Base-by-base conservation (phyloP, 805 yeast genomes). In the Limtongia smithiae region DNA sequence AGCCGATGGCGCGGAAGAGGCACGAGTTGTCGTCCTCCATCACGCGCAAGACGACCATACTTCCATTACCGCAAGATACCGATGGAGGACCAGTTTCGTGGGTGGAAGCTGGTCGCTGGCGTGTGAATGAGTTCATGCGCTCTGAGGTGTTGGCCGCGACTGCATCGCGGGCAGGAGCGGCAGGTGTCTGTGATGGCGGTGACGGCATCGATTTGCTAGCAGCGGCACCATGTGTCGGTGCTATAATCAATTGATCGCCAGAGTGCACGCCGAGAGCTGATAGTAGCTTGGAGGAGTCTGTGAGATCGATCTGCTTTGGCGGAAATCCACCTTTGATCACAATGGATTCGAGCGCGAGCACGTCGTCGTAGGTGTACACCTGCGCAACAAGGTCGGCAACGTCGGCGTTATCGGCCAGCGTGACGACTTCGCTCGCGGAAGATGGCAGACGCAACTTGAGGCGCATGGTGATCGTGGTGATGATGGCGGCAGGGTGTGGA, bases 1-100 rank as follows among this genome's bases (percentile, higher is more conserved):
- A 79, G 1, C 81, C 71, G 1, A 85, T 71, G 0, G 90, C 73
- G 58, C 83, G 79, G 68, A 85, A 85, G 46, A 85, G 66, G 62
- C 94, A 85, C 7, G 91, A 82, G 62, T 85, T 85, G 64, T 85
- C 91, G 62, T 85, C 89, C 0, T 85, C 83, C 48, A 83, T 78
- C 42, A 76, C 74, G 25, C 85, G 73, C 6, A 82, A 68, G 7
- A 75, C 71, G 17, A 81, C 45, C 4, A 47, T 49, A 12, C 35
- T 37, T 21, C 43, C 55, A 2, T 31, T 37, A 6, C 48, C 45
- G 28, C 54, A 50, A 3, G 55, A 46, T 14, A 39, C 57, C 28
- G 49, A 51, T 4, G 57, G 57, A 3, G 54, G 48, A 31, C 43
- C 32, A 8, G 21, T 11, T 9, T 27, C 38, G 18, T 40, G 30